phyloP scores from a whole-genome alignment of 2,329 filamentous ascomycete genomes.

The Dryadomyces quercus-mongolicae region DNA sequence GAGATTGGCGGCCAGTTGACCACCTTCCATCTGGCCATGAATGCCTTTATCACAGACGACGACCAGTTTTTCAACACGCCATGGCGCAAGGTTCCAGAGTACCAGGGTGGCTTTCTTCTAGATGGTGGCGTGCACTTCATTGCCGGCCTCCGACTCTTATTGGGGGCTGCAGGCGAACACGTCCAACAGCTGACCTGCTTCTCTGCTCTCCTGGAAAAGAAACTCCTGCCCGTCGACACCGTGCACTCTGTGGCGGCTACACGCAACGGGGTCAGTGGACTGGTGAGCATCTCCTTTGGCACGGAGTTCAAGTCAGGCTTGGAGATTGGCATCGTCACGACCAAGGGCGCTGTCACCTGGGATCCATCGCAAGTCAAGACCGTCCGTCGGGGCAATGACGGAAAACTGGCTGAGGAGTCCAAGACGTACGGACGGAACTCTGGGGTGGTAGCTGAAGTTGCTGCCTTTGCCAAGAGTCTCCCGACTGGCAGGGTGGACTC shows the following conservation, averaged over 20 bases:
- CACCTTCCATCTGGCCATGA: conserved; percentile 27
- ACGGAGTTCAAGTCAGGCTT: conserved; percentile 5
- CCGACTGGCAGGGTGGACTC: conserved; percentile 10
- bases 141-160: conserved; percentile 1
- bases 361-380: conserved; percentile 11
- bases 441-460: conserved; percentile 17
- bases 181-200: neutral
- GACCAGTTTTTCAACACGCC: conserved; percentile 37
- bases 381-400: neutral
- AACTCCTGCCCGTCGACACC: conserved; percentile 5
- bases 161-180: conserved; percentile 3
- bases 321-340: conserved; percentile 5
- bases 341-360: conserved; percentile 13
- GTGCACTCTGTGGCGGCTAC: conserved; percentile 4
- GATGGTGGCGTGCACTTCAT: conserved; percentile 58
- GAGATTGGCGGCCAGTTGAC: conserved; percentile 16
- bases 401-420: neutral
- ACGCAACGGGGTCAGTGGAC: conserved; percentile 2
- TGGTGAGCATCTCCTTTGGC: conserved; percentile 7
- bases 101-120: conserved; percentile 66
- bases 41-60: conserved; percentile 26
- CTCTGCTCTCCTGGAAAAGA: conserved; percentile 1
- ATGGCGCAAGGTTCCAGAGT: conserved; percentile 51
- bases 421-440: neutral
- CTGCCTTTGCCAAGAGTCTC: conserved; percentile 15